Evolutionary conservation across 139 green algal genomes (phyloP), one percentile per base, ranked within the genome.

Genomic region (Coelastrella sp.): DNA sequence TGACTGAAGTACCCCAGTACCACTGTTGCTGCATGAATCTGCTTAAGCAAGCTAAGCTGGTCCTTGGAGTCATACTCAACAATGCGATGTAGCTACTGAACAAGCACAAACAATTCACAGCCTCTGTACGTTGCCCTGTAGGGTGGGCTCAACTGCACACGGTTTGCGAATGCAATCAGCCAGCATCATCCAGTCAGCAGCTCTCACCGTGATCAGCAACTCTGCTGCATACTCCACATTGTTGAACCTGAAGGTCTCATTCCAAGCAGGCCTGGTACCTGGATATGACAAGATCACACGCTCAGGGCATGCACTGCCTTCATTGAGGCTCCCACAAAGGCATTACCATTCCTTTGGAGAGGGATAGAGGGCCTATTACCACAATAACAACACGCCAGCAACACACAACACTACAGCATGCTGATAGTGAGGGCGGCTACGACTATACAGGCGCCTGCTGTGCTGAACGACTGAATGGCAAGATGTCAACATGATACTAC

Each of bases 241-340:
- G n/a, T 86, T 86, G 59, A 86, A 86, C n/a, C 81, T 63, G 58
- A 86, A 60, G 10, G 81, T 86, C 81, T 86, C 81, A 24, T 75
- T 58, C 81, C 81, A 86, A 22, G 74, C 81, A 6, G 81, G 81
- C n/a, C n/a, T 73, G n/a, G 81, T 86, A 1, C 81, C 81, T 86
- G 60, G 59, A 86, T 22, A 74, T 0, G 11, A 59, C 59, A 6
- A 76, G 63, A 70, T 70, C 12, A 17, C 7, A 12, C 78, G 25
- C 8, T 27, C 17, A 78, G 22, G 20, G 49, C 27, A 59, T 81
- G 12, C 27, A 25, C 24, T 8, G 75, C 27, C 22, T 49, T 17
- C 24, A 27, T 57, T 78, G 19, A 14, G 22, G 4, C 8, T 49
- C 15, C 65, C 65, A 73, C 35, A 49, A 49, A 49, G 35, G 3